Evolutionary conservation across 2,329 filamentous ascomycete genomes (phyloP), one percentile per base, ranked within the genome.

Genomic region (Aphanocladium album): DNA sequence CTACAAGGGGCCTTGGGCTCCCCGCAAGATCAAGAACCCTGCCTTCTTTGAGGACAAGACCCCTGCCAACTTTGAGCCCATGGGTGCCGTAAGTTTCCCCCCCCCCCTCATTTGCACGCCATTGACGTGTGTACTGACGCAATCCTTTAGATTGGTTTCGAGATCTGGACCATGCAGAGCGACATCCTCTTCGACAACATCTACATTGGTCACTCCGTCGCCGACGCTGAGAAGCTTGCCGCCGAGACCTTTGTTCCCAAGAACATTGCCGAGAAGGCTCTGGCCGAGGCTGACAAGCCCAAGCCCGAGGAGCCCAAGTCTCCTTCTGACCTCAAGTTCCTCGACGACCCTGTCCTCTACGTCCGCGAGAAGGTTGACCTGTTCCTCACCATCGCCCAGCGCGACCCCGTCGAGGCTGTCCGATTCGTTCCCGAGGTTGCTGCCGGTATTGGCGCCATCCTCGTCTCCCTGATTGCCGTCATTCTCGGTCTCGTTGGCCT

Each of bases 121-220:
- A 7, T 8, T 16, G 7, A n/a, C n/a, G 47, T n/a, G 23, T 50
- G 25, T 50, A 65, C 68, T 72, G 63, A 66, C 57, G 33, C 1
- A 23, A 39, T 27, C n/a, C n/a, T 16, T 51, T 72, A 92, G 89
- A 93, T 98, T 79, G 95, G 95, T 70, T 98, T 98, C 72, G 95
- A 99, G 79, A 93, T 99, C 80, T 99, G 95, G 95, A 98, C 95
- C 71, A 99, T 99, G 95, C 93, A 97, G 80, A 96, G 88, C 76
- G 90, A 97, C 74, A 98, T 99, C 70, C 89, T 97, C 71, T 98
- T 99, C 71, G 91, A 98, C 86, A 99, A 99, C 88, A 96, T 99
- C 83, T 99, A 98, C 86, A 92, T 99, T 75, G 95, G 95, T 65
- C 95, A 99, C 87, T 98, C 93, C 21, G 76, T 95, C 68, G 91